Base-by-base conservation (phyloP, 2,329 filamentous ascomycete species). In the Fusarium stilboides region DNA sequence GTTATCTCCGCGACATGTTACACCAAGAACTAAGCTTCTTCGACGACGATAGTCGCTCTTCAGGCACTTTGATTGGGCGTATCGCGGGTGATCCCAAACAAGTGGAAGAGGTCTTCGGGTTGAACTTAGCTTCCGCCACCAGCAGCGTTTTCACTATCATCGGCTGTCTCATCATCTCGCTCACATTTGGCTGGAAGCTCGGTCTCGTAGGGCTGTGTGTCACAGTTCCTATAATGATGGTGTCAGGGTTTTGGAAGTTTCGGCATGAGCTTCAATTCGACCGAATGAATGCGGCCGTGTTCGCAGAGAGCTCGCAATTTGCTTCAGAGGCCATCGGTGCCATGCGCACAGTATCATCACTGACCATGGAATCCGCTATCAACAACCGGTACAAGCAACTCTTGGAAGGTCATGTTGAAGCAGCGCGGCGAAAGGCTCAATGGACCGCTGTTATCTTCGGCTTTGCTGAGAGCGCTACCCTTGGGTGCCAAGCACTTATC, bases 291-390 rank as follows among this genome's bases (percentile, higher is more conserved):
- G 81, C 85, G 3, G 80, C 80, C 4, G 85, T 89, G 0, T 90
- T 89, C 72, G 81, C 82, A 7, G 83, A 87, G 34, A 89, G 87
- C 68, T 88, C 88, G 0, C 84, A 89, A 63, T 90, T 90, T 65
- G 88, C 87, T 3, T 83, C 86, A 0, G 89, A 91, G 71, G 85
- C 88, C 8, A 86, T 91, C 10, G 83, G 85, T 3, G 88, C 88
- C 0, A 88, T 90, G 64, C 81, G 88, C 20, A 91, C 89, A 0
- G 88, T 91, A 3, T 80, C 86, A 0, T 82, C 86, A 2, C 78
- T 91, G 10, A 88, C 86, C 1, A 85, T 91, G 80, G 88, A 91
- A 72, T 80, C 86, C 52, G 79, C 80, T 36, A 89, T 91, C 51
- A 78, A 78, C 36, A 62, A 73, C 9, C 74, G 79, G 9, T 82